Conservation (phyloP, 2,329 filamentous ascomycete species). For the Colletotrichum sp. region DNA sequence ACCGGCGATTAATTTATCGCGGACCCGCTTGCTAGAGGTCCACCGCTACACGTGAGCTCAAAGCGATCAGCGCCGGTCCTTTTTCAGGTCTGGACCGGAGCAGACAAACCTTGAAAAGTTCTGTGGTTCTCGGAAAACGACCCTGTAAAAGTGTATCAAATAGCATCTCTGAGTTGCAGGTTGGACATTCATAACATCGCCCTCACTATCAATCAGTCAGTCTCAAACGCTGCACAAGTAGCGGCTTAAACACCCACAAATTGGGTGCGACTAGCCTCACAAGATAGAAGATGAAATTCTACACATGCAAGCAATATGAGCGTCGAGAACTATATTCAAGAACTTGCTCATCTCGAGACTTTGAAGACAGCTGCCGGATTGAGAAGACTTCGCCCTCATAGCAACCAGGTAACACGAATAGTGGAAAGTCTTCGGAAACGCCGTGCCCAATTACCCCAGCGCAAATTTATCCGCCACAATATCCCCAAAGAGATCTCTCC, state of each 20-base stretch:
- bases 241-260: neutral
- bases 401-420: accelerated
- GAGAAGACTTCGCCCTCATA: neutral
- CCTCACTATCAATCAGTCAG: neutral
- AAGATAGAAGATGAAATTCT: accelerated
- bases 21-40: neutral
- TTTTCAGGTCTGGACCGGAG: neutral
- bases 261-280: no score
- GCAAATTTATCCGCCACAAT: neutral
- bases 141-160: neutral
- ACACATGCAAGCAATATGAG: neutral
- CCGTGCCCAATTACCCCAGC: neutral
- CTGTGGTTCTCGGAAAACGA: neutral
- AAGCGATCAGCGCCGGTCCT: neutral
- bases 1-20: neutral
- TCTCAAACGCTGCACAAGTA: neutral
- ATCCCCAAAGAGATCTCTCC: neutral
- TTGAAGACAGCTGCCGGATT: neutral
- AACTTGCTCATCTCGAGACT: neutral
- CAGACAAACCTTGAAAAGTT: neutral
- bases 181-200: neutral
- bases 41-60: neutral
- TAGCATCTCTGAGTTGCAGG: neutral
- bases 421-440: neutral
- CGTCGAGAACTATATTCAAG: neutral